Percentiles rank a stretch among this genome's conserved stretches.
Evolutionary conservation across 768 basidiomycete genomes (phyloP).

Genomic region (Kwoniella dendrophila): DNA sequence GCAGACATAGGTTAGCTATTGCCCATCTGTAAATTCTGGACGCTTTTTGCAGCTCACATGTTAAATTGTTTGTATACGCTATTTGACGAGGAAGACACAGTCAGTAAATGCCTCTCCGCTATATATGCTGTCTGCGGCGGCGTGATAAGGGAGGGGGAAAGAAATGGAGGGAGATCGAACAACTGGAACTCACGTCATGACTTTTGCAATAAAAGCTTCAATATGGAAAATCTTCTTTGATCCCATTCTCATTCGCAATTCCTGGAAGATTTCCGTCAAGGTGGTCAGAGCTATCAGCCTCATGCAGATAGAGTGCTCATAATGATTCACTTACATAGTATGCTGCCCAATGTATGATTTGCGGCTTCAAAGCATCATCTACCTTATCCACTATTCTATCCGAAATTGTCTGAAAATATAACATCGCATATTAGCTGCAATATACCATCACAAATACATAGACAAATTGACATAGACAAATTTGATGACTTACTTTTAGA

Average conservation of each 20-base stretch:
- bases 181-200: constrained; percentile 66
- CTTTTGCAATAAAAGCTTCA: constrained; percentile 95
- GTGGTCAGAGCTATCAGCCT: constrained; percentile 9
- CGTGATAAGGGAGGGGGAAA: too few species aligned
- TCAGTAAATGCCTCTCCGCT: too few species aligned
- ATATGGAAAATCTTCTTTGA: constrained; percentile 94
- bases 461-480: constrained; percentile 1
- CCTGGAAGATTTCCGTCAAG: constrained; percentile 67
- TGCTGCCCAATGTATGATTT: constrained; percentile 97
- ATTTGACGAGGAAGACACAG: too few species aligned
- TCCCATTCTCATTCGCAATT: constrained; percentile 92
- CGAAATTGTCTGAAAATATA: constrained; percentile 73
- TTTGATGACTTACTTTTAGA: constrained; percentile 68
- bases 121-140: too few species aligned
- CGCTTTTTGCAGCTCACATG: constrained; percentile 10
- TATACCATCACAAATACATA: neutral
- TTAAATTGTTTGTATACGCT: constrained; percentile 28
- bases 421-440: neutral
- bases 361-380: constrained; percentile 85
- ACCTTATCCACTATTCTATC: constrained; percentile 82
- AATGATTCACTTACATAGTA: constrained; percentile 70
- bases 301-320: neutral
- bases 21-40: neutral
- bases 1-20: neutral
- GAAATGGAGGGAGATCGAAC: neutral